Evolutionary conservation across 1,284 basidiomycete species (phyloP).

Genomic region (Amylostereum chailletii): DNA sequence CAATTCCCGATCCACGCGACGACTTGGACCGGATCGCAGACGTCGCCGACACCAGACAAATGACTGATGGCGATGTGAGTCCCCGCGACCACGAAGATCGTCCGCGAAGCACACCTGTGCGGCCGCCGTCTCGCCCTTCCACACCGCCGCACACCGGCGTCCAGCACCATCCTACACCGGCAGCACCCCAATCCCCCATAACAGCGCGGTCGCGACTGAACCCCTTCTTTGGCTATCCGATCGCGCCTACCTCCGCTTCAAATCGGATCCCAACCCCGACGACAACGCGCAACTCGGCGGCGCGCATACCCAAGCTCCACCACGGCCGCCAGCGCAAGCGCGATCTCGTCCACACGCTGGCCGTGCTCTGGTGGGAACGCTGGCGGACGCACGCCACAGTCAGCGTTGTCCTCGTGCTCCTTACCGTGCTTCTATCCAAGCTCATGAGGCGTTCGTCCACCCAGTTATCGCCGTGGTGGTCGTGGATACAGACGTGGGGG

Average conservation of each 20-base stretch:
- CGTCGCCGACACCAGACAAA: not conserved
- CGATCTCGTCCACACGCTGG: slow-evolving; percentile 60
- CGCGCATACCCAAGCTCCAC: slow-evolving; percentile 32
- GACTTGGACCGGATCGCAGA: slow-evolving; percentile 5
- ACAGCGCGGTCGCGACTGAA: not conserved
- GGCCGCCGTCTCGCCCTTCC: not conserved
- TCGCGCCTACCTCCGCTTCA: slow-evolving; percentile 26
- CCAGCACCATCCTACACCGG: no score
- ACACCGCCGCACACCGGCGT: not conserved
- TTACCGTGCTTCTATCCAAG: slow-evolving; percentile 8
- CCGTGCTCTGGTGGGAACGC: slow-evolving; percentile 54
- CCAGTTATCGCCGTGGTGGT: no score
- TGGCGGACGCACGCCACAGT: slow-evolving; percentile 39
- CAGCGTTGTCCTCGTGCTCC: slow-evolving; percentile 14
- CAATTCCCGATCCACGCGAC: slow-evolving; percentile 9
- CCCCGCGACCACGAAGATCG: no score
- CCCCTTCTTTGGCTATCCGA: slow-evolving; percentile 74
- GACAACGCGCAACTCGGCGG: slow-evolving; percentile 3
- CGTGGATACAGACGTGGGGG: no score
- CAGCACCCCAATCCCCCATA: not conserved
- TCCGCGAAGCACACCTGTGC: no score
- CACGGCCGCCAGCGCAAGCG: slow-evolving; percentile 62
- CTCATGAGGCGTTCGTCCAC: no score
- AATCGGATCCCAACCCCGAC: no score
- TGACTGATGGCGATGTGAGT: not conserved